phyloP scores from a whole-genome alignment of 345 rosid genomes.

The Syzygium grande region DNA sequence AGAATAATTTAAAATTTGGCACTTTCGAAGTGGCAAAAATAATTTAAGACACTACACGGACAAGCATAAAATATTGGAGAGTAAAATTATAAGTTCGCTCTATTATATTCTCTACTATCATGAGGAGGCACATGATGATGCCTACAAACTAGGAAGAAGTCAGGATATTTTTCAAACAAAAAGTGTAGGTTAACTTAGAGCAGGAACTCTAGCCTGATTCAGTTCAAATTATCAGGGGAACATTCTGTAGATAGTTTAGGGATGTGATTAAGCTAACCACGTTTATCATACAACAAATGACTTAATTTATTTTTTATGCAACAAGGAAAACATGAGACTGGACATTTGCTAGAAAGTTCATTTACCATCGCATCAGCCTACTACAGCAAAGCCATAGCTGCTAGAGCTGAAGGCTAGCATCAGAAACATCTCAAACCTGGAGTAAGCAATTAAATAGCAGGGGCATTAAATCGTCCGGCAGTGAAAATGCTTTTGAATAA shows the following conservation, averaged over 20 bases:
- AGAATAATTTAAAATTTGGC: neutral
- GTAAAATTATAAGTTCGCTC: neutral
- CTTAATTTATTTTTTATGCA: neutral
- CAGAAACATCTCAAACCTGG: neutral
- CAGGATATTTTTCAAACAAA: too few species aligned
- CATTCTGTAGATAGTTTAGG: neutral
- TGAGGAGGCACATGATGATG: neutral
- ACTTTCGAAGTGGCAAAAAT: neutral
- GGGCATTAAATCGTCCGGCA: neutral
- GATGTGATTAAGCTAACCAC: neutral
- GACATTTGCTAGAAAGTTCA: neutral
- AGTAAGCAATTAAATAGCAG: neutral
- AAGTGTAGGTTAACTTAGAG: neutral
- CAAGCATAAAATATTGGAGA: neutral
- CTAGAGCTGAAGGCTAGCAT: neutral
- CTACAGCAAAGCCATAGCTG: neutral
- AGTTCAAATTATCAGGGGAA: neutral
- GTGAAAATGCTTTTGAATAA: neutral
- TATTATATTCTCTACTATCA: neutral
- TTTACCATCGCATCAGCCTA: neutral
- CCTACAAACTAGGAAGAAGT: too few species aligned
- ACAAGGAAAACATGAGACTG: neutral
- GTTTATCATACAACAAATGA: neutral
- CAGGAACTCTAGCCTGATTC: neutral
- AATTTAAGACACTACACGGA: neutral